These are phyloP conservation scores for Madurella fahalii DNA, from an alignment of 2,329 filamentous ascomycete species.

Conservation along the genomic window DNA sequence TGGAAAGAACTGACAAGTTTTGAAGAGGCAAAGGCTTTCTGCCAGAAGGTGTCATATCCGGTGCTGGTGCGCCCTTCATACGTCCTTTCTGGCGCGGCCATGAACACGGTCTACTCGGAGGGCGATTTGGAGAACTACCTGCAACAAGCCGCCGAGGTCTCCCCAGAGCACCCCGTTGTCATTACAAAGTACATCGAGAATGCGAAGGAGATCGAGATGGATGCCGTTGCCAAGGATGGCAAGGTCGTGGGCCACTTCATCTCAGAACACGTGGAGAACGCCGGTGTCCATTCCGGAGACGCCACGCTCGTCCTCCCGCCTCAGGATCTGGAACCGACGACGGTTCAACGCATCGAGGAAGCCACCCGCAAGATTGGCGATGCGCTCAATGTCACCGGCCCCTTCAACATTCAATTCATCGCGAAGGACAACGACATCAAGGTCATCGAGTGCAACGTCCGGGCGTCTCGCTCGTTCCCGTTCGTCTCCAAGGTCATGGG, in stretches of 20 bases:
- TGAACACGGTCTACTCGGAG: slow-evolving; percentile 98
- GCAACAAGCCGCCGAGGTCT: slow-evolving; percentile 87
- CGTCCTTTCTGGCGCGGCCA: slow-evolving; percentile 92
- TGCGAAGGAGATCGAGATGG: slow-evolving; percentile 99
- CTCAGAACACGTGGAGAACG: slow-evolving; percentile 97
- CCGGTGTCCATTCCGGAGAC: slow-evolving; percentile 96
- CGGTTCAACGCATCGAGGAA: slow-evolving; percentile 86
- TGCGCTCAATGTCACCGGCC: slow-evolving; percentile 91
- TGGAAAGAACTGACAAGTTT: slow-evolving; percentile 98
- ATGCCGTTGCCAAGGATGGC: slow-evolving; percentile 88
- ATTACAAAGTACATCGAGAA: slow-evolving; percentile 99
- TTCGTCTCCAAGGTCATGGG: slow-evolving; percentile 99
- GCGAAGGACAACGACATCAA: slow-evolving; percentile 99
- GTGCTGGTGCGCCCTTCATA: slow-evolving; percentile 95
- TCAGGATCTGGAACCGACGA: slow-evolving; percentile 85
- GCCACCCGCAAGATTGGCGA: slow-evolving; percentile 93
- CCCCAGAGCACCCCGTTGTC: slow-evolving; percentile 91
- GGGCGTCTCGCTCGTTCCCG: slow-evolving; percentile 92
- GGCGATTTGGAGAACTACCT: slow-evolving; percentile 87
- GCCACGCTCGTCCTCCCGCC: slow-evolving; percentile 92
- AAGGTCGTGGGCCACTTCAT: slow-evolving; percentile 92
- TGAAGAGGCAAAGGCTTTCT: slow-evolving; percentile 83
- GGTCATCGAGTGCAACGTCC: slow-evolving; percentile 98
- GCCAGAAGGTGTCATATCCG: slow-evolving; percentile 82
- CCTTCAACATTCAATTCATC: slow-evolving; percentile 99